Base-by-base conservation (phyloP, 371 early-diverging fungal species). In the Paramicrosporidium saccamoebae region DNA sequence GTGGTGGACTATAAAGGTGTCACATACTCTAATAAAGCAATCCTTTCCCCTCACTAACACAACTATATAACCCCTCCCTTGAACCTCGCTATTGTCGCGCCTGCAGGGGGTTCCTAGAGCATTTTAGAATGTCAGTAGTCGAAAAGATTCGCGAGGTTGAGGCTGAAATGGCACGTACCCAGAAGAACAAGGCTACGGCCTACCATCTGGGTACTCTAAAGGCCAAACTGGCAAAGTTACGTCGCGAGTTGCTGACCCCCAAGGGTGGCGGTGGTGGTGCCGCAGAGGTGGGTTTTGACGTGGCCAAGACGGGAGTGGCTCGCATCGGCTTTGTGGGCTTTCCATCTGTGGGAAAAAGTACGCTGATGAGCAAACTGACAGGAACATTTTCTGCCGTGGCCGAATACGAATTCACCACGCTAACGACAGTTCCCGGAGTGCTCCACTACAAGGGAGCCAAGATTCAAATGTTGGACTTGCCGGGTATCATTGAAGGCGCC, bases 381-480 rank as follows among this genome's bases (percentile, higher is more conserved):
- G 86, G 81, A 17, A 96, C 96, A 10, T 64, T 69, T 38, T 81
- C 84, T 27, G 97, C 84, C 49, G 86, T 84, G 11, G 73, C 61
- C 36, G 74, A 66, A 10, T 92, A 96, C 42, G 97, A 97, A 51
- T 97, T 98, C 53, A 98, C 98, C 24, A 98, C 98, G 5, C 53
- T 97, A 22, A 96, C 96, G 7, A 81, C 81, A 9, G 79, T 90
- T 16, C 95, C 96, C 10, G 58, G 52, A 28, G 56, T 82, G 7
- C 48, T 98, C 33, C 64, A 81, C 30, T 82, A 95, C 48, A 81
- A 95, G 44, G 97, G 96, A 25, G 96, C 97, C n/a, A 78, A 69
- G 32, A 51, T 71, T 30, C 74, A 73, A 39, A 49, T 55, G 14
- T 45, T 55, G 13, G 65, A 65, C 37, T 35, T 64, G 16, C 59